These are phyloP conservation scores for Saccharomyces paradoxus DNA, from an alignment of 805 yeast species.

Conservation along the genomic window DNA sequence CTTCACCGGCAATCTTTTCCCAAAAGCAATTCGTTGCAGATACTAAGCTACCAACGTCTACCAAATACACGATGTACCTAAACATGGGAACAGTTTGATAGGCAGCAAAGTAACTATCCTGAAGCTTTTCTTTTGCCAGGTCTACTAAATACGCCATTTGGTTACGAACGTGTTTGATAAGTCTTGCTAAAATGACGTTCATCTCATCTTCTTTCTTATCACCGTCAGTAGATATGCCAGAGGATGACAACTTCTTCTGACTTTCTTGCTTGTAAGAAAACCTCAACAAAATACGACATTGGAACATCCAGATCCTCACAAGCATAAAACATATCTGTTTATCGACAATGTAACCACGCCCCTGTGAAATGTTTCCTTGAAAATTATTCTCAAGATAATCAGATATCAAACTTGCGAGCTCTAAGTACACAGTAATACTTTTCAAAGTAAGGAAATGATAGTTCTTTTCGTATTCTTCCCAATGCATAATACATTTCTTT, in stretches of 20 bases:
- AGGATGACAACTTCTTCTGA: not conserved
- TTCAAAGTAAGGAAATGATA: constrained; percentile 8
- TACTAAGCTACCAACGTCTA: constrained; percentile 6
- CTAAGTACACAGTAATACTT: constrained; percentile 1
- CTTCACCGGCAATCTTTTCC: constrained; percentile 5
- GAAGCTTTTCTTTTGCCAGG: constrained; percentile 1
- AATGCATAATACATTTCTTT: constrained; percentile 1
- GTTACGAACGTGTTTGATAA: not conserved
- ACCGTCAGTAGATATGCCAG: not conserved
- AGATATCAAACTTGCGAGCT: constrained; percentile 1
- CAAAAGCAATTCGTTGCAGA: constrained; percentile 7
- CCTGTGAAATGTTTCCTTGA: not conserved
- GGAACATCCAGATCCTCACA: constrained; percentile 10
- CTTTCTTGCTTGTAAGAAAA: constrained; percentile 7
- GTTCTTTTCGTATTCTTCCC: constrained; percentile 2
- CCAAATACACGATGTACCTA: constrained; percentile 10
- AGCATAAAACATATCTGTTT: constrained; percentile 9
- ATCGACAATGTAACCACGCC: constrained; percentile 7
- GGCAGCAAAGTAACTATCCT: constrained; percentile 8
- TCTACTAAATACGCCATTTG: constrained; percentile 5
- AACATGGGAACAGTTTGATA: constrained; percentile 11
- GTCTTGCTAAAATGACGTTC: not conserved
- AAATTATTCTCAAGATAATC: constrained; percentile 7
- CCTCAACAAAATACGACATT: constrained; percentile 9
- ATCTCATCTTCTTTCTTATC: not conserved